phyloP scores from a whole-genome alignment of 441 rosid species.

The Arabidopsis hybrid region DNA sequence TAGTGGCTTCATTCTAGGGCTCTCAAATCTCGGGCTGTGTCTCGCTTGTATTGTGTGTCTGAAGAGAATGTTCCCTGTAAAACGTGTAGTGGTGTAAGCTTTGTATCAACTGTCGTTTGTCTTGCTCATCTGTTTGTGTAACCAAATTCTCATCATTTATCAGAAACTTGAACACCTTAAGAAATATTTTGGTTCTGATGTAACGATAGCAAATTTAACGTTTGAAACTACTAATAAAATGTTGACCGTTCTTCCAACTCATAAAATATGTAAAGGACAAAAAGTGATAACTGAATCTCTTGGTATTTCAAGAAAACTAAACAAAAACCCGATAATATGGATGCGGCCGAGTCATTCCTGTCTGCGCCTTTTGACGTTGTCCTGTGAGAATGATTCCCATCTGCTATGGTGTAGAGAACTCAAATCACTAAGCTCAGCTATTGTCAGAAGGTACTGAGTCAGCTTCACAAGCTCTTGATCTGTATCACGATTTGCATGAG shows the following conservation, averaged over 20 bases:
- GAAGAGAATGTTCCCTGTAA: conserved; percentile 14
- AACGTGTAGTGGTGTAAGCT: conserved; percentile 9
- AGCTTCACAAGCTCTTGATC: conserved; percentile 91
- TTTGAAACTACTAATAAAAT: not conserved
- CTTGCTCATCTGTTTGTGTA: conserved; percentile 19
- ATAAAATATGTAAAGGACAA: not conserved
- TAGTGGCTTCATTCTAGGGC: conserved; percentile 18
- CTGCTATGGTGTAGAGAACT: conserved; percentile 72
- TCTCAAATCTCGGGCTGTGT: conserved; percentile 12
- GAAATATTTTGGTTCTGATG: conserved; percentile 1
- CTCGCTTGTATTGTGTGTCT: not conserved
- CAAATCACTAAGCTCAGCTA: conserved; percentile 84
- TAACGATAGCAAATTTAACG: not conserved
- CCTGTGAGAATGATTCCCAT: conserved; percentile 79
- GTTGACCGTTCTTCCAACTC: not conserved
- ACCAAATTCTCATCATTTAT: conserved; percentile 16
- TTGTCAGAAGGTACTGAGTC: conserved; percentile 83
- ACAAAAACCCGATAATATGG: not conserved
- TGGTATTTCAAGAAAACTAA: conserved; percentile 10
- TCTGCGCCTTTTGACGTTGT: conserved; percentile 72
- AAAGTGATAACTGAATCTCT: not conserved
- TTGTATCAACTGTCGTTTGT: not conserved
- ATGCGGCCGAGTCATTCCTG: conserved; percentile 41
- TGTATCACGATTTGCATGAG: conserved; percentile 83
- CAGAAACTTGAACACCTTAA: conserved; percentile 2